Evolutionary conservation across 2,329 filamentous ascomycete species (phyloP).

Genomic region (Exophiala oligosperma): DNA sequence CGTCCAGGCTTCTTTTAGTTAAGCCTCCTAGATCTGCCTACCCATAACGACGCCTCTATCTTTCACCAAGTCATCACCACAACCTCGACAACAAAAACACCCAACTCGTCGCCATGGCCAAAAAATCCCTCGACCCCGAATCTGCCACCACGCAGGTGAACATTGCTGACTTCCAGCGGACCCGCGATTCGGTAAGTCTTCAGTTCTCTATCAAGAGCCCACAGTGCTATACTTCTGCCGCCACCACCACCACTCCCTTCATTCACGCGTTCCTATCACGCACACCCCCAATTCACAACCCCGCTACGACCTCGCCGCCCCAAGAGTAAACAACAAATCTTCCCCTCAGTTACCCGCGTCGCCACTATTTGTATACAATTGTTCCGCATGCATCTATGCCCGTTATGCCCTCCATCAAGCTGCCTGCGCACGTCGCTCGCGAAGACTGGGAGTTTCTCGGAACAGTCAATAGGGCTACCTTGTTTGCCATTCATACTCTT

Average conservation of each 20-base stretch:
- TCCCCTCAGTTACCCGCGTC: neutral
- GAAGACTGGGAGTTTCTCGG: neutral
- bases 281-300: conserved; percentile 1
- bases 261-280: conserved; percentile 11
- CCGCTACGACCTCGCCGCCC: neutral
- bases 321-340: neutral
- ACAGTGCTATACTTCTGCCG: conserved; percentile 11
- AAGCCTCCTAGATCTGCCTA: conserved; percentile 13
- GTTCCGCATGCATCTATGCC: neutral
- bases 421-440: neutral
- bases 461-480: conserved; percentile 2
- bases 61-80: neutral
- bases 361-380: no score
- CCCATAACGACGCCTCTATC: conserved; percentile 5
- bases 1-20: conserved; percentile 35
- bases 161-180: conserved; percentile 74
- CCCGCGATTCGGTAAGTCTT: conserved; percentile 75
- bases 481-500: conserved; percentile 3
- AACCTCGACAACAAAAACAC: neutral
- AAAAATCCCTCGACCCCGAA: conserved; percentile 33
- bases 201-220: neutral
- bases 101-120: conserved; percentile 22
- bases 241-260: conserved; percentile 12
- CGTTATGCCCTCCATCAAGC: conserved; percentile 11
- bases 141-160: conserved; percentile 42